Evolutionary conservation across 2,329 filamentous ascomycete genomes (phyloP), one percentile per base, ranked within the genome.

Genomic region (Fusarium camptoceras): DNA sequence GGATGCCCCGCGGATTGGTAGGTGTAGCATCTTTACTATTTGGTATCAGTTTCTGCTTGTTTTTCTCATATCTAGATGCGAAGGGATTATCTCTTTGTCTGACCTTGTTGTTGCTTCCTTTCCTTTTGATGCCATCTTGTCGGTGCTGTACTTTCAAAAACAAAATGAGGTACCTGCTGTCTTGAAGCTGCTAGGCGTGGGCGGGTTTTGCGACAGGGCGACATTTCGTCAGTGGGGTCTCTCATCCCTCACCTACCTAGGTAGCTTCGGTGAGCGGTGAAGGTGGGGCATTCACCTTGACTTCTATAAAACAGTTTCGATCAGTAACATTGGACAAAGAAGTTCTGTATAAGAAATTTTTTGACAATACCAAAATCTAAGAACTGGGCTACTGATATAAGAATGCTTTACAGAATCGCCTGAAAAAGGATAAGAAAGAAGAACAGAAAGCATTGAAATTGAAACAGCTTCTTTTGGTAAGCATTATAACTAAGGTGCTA

Each of bases 1-100:
- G 93, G 65, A 97, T 97, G 65, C 93, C 93, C 75, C 93, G 87
- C 48, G 92, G 91, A 80, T 97, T 97, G 64, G 91, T 92, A 49
- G 87, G 80, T 42, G 87, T 83, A 31, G 80, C 81, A 78, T 85
- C 86, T 75, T 86, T 78, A 67, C 75, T 74, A 58, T 76, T 78
- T 51, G 30, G 39, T 28, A 59, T 76, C 64, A 76, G 71, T 46
- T 55, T 47, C 42, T 55, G 31, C 49, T 44, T 41, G 14, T 16
- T 44, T 34, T 24, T 18, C 10, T 20, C 5, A 42, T 20, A 31
- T 28, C 11, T 15, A 12, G 34, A 27, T 6, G 16, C 31, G 5
- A 24, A 10, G 18, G 28, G 37, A 20, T 18, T 37, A 15, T n/a
- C 30, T 46, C 11, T 51, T 15, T 7, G 30, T 22, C 76, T 76